Base-by-base conservation (phyloP, 768 basidiomycete genomes). In the Boletus rubropictus region DNA sequence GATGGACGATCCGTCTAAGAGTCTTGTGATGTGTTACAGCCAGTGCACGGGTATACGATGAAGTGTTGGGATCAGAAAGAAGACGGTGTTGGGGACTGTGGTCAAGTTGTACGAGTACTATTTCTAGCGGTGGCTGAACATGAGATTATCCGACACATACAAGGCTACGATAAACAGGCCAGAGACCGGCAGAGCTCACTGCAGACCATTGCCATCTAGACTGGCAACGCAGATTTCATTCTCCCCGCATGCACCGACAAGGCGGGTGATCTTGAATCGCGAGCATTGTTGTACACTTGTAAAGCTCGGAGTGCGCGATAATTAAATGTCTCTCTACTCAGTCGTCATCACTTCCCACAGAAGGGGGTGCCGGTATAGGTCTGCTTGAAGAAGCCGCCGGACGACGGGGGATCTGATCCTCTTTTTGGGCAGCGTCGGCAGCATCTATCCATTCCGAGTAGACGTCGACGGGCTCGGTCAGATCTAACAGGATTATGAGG, bases 381-480 rank as follows among this genome's bases (percentile, higher is more conserved):
- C 74, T 64, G 41, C 74, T 76, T 1, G 86, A 88, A 22, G 72
- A 75, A 29, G 65, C 62, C 7, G 74, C 69, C 3, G 79, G 74
- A 35, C 82, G 78, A 32, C 80, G 78, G 28, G 70, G 62, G 21
- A 70, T 59, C 4, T 74, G 72, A 15, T 77, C 78, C 40, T 84
- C 80, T 49, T 72, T 77, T 62, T 89, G 84, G 28, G 87, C 88
- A 8, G 85, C 83, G 62, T 90, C 88, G 6, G 87, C 86, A 40
- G 88, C 88, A 62, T 90, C 88, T 52, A 91, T 89, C 89, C 89
- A 92, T 61, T 89, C 87, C 7, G 89, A 89, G 63, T 90, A 92
- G 25, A 92, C 87, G 65, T 92, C 89, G 47, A 92, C 81, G 14
- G 89, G 80, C 55, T 91, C 89, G 1, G 89, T 89, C 43, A 92